Evolutionary conservation across 2,329 filamentous ascomycete genomes (phyloP).

Genomic region (Botryotinia narcissicola): DNA sequence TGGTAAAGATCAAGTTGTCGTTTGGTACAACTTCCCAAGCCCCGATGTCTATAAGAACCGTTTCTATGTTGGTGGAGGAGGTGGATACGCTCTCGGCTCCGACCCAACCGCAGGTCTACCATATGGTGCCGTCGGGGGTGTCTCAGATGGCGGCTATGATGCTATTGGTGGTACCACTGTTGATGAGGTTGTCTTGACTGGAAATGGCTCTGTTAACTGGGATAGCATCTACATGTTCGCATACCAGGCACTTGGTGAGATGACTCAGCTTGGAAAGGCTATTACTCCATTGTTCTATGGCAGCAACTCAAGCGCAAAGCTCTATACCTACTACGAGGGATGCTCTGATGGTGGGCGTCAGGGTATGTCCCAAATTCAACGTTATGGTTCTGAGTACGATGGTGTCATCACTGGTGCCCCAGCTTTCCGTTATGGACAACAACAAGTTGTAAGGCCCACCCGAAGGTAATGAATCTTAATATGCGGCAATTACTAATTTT

Average conservation of each 20-base stretch:
- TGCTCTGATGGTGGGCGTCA: constrained; percentile 50
- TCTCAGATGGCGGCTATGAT: constrained; percentile 52
- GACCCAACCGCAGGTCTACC: constrained; percentile 43
- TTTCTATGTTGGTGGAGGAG: constrained; percentile 47
- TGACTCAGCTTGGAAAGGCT: constrained; percentile 44
- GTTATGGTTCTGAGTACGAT: constrained; percentile 44
- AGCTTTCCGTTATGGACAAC: constrained; percentile 46
- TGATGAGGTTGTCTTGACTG: constrained; percentile 40
- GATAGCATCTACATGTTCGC: constrained; percentile 42
- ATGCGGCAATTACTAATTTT: neutral
- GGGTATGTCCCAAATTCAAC: constrained; percentile 47
- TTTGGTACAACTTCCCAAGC: constrained; percentile 45
- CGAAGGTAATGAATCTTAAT: neutral
- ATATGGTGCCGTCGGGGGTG: constrained; percentile 48
- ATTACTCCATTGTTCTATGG: constrained; percentile 45
- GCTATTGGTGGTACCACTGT: constrained; percentile 42
- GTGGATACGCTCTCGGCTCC: constrained; percentile 43
- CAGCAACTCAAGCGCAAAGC: constrained; percentile 23
- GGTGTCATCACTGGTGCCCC: constrained; percentile 48
- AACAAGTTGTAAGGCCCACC: constrained; percentile 39
- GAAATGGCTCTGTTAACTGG: constrained; percentile 36
- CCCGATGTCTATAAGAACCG: constrained; percentile 46
- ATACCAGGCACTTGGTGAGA: constrained; percentile 42
- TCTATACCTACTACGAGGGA: constrained; percentile 38
- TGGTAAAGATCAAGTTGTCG: constrained; percentile 41